A percentile compares a stretch with the other conserved stretches of the same genome.
phyloP scores from a whole-genome alignment of 192 early-diverging fungal genomes.

The Funneliformis mosseae region DNA sequence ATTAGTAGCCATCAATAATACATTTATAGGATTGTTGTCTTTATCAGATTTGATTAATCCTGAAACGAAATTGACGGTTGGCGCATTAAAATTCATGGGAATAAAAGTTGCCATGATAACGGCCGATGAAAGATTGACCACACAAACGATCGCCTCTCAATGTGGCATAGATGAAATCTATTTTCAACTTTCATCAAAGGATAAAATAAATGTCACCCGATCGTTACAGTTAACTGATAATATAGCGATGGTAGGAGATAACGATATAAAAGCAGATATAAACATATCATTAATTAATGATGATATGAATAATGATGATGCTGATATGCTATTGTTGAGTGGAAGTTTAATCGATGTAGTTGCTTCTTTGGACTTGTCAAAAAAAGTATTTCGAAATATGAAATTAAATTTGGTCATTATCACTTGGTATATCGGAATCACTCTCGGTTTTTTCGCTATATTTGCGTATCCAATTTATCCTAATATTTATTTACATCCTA shows the following conservation, averaged over 20 bases:
- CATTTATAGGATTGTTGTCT: conserved; percentile 67
- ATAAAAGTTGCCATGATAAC: conserved; percentile 88
- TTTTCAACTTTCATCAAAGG: conserved; percentile 87
- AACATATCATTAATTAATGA: conserved; percentile 80
- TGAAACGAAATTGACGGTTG: conserved; percentile 70
- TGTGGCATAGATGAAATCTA: conserved; percentile 86
- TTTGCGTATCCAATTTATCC: conserved; percentile 90
- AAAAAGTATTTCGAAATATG: conserved; percentile 84
- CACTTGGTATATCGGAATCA: conserved; percentile 80
- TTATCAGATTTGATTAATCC: conserved; percentile 84
- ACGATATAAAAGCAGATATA: conserved; percentile 80
- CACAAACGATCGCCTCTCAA: conserved; percentile 76
- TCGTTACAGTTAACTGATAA: conserved; percentile 60
- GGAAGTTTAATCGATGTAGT: conserved; percentile 85
- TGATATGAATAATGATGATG: conserved; percentile 92
- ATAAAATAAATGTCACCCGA: conserved; percentile 78
- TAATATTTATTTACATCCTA: conserved; percentile 80
- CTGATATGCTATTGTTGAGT: conserved; percentile 88
- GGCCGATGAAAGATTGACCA: conserved; percentile 85
- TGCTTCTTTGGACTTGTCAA: conserved; percentile 78
- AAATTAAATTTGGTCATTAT: conserved; percentile 88
- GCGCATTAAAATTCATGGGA: conserved; percentile 72
- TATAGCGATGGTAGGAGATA: conserved; percentile 82
- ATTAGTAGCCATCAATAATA: conserved; percentile 66
- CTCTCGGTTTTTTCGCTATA: conserved; percentile 62